Conservation (phyloP, 129 eudicot genomes). For the Rutidosis leptorrhynchoides region DNA sequence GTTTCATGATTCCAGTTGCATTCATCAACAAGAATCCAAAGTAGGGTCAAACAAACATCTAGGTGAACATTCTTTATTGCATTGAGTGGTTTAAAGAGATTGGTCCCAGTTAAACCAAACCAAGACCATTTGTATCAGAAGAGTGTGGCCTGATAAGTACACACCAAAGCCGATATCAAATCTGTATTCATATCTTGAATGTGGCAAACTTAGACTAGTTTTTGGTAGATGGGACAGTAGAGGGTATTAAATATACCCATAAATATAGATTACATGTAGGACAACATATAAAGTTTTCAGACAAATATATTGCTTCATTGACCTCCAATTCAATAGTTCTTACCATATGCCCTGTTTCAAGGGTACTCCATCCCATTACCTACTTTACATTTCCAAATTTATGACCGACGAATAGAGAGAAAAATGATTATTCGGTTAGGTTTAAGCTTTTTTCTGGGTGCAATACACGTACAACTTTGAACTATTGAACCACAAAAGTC, state of each 20-base stretch:
- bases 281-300: not conserved
- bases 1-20: not conserved
- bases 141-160: slow-evolving; percentile 15
- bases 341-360: not conserved
- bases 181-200: slow-evolving; percentile 7
- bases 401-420: not conserved
- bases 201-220: not conserved
- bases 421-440: too few species aligned
- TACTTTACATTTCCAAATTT: slow-evolving; percentile 1
- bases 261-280: not conserved
- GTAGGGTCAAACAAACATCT: not conserved
- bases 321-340: slow-evolving; percentile 10
- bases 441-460: not conserved
- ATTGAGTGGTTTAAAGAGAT: slow-evolving; percentile 12
- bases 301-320: slow-evolving; percentile 13
- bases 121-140: slow-evolving; percentile 11
- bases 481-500: not conserved
- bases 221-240: not conserved
- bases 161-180: slow-evolving; percentile 14
- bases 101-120: slow-evolving; percentile 3
- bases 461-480: not conserved
- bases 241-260: slow-evolving; percentile 3
- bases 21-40: not conserved
- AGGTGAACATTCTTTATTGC: not conserved
- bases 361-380: not conserved